phyloP scores from a whole-genome alignment of 257 asterid species.

The Solanum gracilifrons region DNA sequence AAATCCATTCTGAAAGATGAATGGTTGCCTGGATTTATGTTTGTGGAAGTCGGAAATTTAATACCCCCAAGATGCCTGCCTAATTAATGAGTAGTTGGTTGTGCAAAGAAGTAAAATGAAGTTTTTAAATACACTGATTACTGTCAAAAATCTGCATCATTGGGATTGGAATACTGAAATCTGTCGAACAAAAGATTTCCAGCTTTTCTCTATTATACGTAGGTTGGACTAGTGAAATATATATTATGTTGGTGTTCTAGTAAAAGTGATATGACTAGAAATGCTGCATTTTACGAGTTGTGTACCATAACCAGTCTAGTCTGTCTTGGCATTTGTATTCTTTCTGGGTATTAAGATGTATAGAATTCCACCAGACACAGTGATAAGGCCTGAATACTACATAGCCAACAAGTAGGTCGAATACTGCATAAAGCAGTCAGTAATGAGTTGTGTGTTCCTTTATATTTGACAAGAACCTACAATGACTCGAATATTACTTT shows the following conservation, averaged over 20 bases:
- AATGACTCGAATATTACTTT: not conserved
- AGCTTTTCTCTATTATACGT: not conserved
- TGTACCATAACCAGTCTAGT: not conserved
- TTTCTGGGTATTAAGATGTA: not conserved
- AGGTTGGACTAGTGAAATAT: not conserved
- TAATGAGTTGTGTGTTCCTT: not conserved
- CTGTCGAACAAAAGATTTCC: not conserved
- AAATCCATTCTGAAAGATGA: not conserved
- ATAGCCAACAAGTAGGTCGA: not conserved
- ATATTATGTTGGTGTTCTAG: not conserved
- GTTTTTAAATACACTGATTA: not conserved
- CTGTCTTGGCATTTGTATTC: too few species aligned
- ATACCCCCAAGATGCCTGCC: not conserved
- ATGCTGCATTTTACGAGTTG: not conserved
- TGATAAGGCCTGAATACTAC: not conserved
- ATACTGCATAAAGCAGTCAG: not conserved
- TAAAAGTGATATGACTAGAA: not conserved
- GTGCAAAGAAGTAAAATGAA: too few species aligned
- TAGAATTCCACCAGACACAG: not conserved
- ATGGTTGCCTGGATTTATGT: not conserved
- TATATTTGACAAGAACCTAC: not conserved
- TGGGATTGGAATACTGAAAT: not conserved
- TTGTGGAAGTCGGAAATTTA: not conserved
- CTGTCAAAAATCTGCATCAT: not conserved
- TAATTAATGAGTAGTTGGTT: not conserved